phyloP scores from a whole-genome alignment of 2,329 filamentous ascomycete species.

The Hypoxylon sp. region DNA sequence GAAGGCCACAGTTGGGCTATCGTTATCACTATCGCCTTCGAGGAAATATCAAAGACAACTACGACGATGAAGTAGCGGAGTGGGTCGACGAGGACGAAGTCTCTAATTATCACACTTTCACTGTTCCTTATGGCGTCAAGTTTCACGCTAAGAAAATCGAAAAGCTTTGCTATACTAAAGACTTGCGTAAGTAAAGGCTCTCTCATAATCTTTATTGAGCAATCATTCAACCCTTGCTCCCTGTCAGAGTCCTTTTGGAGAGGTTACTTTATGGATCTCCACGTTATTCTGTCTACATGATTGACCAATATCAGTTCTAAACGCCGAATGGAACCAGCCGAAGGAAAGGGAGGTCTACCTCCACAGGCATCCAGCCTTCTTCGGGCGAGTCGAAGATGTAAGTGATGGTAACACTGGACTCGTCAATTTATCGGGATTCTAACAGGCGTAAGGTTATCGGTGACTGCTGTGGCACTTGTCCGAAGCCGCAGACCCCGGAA shows the following conservation, averaged over 20 bases:
- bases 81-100: constrained; percentile 84
- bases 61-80: constrained; percentile 86
- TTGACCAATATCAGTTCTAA: constrained; percentile 66
- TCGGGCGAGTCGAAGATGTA: constrained; percentile 77
- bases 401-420: constrained; percentile 12
- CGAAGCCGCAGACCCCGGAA: constrained; percentile 75
- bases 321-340: constrained; percentile 86
- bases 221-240: not conserved
- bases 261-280: too few relatives aligned
- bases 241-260: too few relatives aligned
- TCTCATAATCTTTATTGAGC: not conserved
- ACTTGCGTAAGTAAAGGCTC: constrained; percentile 64
- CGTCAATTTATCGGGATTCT: not conserved
- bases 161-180: constrained; percentile 83
- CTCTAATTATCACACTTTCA: constrained; percentile 84
- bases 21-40: constrained; percentile 60
- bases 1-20: constrained; percentile 68
- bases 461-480: constrained; percentile 87
- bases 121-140: constrained; percentile 73
- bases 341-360: constrained; percentile 81
- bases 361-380: constrained; percentile 88
- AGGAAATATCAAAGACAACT: constrained; percentile 81
- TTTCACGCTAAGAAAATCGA: constrained; percentile 80
- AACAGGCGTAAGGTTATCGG: constrained; percentile 65
- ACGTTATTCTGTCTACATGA: not conserved